These are phyloP conservation scores for Saururus chinensis DNA, from an alignment of 164 flowering plant species.

Conservation along the genomic window DNA sequence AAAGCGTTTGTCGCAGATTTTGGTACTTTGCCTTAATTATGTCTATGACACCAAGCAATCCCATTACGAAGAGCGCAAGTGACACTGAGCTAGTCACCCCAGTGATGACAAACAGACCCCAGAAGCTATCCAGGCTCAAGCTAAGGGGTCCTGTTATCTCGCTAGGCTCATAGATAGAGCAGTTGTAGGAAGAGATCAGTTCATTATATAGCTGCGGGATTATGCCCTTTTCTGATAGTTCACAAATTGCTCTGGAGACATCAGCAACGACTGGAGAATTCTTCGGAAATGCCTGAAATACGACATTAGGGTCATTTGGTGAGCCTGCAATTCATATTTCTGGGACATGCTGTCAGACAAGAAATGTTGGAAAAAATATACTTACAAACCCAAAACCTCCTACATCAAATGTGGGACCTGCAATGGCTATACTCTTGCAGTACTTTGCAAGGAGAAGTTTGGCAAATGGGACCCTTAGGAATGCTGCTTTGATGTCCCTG, in stretches of 20 bases:
- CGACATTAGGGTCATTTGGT: too few relatives aligned
- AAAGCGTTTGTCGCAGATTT: too few relatives aligned
- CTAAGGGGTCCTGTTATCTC: neutral
- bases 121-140: slow-evolving; percentile 11
- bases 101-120: slow-evolving; percentile 14
- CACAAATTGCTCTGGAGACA: slow-evolving; percentile 20
- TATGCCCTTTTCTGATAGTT: slow-evolving; percentile 12
- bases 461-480: slow-evolving; percentile 7
- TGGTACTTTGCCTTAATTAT: too few relatives aligned
- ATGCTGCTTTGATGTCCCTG: slow-evolving; percentile 8
- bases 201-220: slow-evolving; percentile 6
- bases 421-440: slow-evolving; percentile 1
- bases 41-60: too few relatives aligned
- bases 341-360: too few relatives aligned
- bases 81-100: too few relatives aligned
- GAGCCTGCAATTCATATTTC: too few relatives aligned
- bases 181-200: slow-evolving; percentile 2
- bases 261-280: slow-evolving; percentile 17
- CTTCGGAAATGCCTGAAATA: slow-evolving; percentile 17
- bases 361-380: too few relatives aligned
- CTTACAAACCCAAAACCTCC: slow-evolving; percentile 16
- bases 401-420: slow-evolving; percentile 2
- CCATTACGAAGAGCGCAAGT: too few relatives aligned
- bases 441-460: slow-evolving; percentile 2
- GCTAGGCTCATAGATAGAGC: neutral